Evolutionary conservation across 2,329 filamentous ascomycete species (phyloP).

Genomic region (Orbilia blumenaviensis): DNA sequence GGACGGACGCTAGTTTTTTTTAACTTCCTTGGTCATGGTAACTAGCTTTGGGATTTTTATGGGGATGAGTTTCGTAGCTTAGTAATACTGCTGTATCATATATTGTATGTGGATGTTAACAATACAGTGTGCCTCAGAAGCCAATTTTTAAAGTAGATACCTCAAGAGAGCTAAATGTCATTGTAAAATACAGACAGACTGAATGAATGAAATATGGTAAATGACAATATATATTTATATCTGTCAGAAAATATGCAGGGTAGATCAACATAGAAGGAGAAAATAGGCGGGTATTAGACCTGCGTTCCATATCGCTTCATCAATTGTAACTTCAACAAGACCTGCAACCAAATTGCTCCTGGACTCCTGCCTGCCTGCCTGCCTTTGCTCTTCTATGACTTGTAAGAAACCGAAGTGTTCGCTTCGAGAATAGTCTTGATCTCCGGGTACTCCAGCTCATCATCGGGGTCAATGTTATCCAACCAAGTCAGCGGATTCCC

Average conservation of each 20-base stretch:
- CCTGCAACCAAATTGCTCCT: no score
- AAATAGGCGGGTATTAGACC: neutral
- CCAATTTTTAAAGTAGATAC: no score
- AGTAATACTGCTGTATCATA: neutral
- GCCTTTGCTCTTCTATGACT: conserved; percentile 7
- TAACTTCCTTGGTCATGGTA: no score
- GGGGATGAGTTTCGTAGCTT: neutral
- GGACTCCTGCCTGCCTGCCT: no score
- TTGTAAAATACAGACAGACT: neutral
- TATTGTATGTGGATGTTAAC: no score
- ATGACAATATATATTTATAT: no score
- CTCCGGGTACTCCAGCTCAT: conserved; percentile 28
- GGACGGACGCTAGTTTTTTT: neutral
- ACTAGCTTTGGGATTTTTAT: no score
- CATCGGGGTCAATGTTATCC: conserved; percentile 38
- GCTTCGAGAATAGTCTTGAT: conserved; percentile 22
- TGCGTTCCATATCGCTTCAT: neutral
- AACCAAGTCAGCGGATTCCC: conserved; percentile 19
- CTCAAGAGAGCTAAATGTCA: neutral
- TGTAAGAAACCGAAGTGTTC: conserved; percentile 9
- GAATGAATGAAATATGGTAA: no score
- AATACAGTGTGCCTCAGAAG: no score
- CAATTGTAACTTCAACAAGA: neutral
- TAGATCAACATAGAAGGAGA: neutral
- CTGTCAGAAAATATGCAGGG: neutral